Base-by-base conservation (phyloP, 2,329 filamentous ascomycete species). In the Emergomyces pasteurianus region DNA sequence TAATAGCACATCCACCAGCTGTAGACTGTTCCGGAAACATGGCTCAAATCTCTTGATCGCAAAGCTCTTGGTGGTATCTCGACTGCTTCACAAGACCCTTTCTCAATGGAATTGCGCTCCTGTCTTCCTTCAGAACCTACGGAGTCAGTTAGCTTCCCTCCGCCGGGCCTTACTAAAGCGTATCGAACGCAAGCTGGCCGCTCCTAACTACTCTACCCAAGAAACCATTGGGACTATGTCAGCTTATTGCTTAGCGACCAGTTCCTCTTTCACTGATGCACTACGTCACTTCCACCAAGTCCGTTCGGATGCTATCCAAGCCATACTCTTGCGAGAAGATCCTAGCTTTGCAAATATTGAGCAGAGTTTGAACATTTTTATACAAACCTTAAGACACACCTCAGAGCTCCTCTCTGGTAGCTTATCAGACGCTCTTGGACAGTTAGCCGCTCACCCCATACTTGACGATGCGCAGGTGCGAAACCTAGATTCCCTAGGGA, bases 211-310 rank as follows among this genome's bases (percentile, higher is more conserved):
- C 68, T 79, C 62, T 26, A 70, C 73, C 42, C 74, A 77, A 3
- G 73, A 72, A 38, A 80, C 94, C 18, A 77, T 92, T 14, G 86
- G 90, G 66, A 85, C 87, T 0, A 79, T 96, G 65, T 88, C 86
- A 60, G 91, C 92, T 0, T 92, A 91, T 71, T 91, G 90, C 63
- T 79, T 97, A 58, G 84, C 86, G 1, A 91, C 88, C 2, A 95
- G 84, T 68, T 90, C 88, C 0, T 88, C 90, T 0, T 85, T 89
- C 0, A 85, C 83, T 61, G 91, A 96, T 70, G 87, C 90, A 0
- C 74, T 96, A 59, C 79, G 84, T 8, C 86, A 94, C 73, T 92
- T 96, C 67, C 80, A 95, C 57, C 81, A 85, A 58, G 82, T 91
- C 8, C 81, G 92, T 52, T 81, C 83, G 47, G 83, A 88, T 61